Base-by-base conservation (phyloP, 2,329 filamentous ascomycete species). In the Diaporthe citri region DNA sequence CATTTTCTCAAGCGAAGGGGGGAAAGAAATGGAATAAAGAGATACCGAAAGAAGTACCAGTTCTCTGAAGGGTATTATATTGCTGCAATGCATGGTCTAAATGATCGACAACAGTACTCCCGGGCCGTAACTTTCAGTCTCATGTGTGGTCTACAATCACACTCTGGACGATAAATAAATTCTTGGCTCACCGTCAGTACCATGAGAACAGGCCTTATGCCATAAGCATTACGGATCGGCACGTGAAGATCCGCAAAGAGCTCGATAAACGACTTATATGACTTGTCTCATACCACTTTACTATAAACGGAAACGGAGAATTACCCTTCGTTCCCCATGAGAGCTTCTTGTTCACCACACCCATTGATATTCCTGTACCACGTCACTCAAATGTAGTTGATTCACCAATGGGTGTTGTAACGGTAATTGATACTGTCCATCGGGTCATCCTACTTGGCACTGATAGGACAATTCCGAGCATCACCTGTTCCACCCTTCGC, bases 241-340 rank as follows among this genome's bases (percentile, higher is more conserved):
- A 66, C 17, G 43, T 66, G 62, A 51, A 51, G 7, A 51, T 51
- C 43, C 43, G 41, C 43, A 66, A 17, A 10, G 5, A 6, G 43
- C 31, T 66, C 62, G 62, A 66, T 66, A 66, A 25, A 66, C 28
- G 31, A 66, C 28, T 66, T 51, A 25, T 36, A 36, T 51, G 41
- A 66, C 43, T 36, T 15, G 20, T 66, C 43, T 51, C 43, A 17
- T 36, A 51, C 2, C 43, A 66, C 28, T 17, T 25, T 15, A 12
- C 62, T 25, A 17, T 22, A 66, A 66, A 66, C 12, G 31, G 62
- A 36, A 36, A 66, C 62, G 62, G 28, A 36, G 43, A 51, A 51
- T 66, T 25, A 36, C 43, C 41, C 43, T 36, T 66, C 22, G 43
- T 34, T 36, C 43, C 62, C 43, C 62, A 66, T 51, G 28, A 66